Conservation (phyloP, 148 eudicot species). For the Vaccinium macrocarpon region DNA sequence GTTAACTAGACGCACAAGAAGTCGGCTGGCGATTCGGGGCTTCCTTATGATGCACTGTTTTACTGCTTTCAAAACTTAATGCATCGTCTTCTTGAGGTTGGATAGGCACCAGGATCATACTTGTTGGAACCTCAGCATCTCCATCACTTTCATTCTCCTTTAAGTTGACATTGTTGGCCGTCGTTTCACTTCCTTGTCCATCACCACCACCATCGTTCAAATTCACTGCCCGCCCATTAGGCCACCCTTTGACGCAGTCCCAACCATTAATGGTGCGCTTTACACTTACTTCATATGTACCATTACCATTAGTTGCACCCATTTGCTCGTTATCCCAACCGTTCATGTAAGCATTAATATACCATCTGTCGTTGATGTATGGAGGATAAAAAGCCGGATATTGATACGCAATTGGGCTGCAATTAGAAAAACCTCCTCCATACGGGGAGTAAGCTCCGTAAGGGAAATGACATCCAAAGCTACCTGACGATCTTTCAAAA, state of each 20-base stretch:
- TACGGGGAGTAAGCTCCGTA: neutral
- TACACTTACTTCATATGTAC: neutral
- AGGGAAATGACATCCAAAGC: neutral
- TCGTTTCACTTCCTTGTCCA: neutral
- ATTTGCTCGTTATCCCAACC: neutral
- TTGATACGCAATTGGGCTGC: neutral
- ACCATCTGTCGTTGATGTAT: neutral
- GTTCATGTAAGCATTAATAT: neutral
- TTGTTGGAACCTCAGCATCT: neutral
- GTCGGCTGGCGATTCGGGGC: neutral
- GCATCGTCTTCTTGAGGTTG: neutral
- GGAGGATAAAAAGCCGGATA: neutral
- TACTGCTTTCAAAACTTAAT: neutral
- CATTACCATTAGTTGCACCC: neutral
- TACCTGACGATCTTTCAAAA: neutral
- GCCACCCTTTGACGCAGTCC: neutral
- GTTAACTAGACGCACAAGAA: conserved; percentile 8
- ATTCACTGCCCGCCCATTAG: neutral
- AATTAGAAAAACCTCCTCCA: neutral
- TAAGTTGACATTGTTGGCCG: neutral
- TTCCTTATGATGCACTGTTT: neutral
- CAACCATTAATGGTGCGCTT: neutral
- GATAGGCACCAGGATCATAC: neutral
- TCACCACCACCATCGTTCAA: neutral
- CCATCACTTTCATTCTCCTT: neutral